Percentiles rank a stretch among this genome's conserved stretches.
phyloP scores from a whole-genome alignment of 192 early-diverging fungal genomes.

The Coemansia sp. region DNA sequence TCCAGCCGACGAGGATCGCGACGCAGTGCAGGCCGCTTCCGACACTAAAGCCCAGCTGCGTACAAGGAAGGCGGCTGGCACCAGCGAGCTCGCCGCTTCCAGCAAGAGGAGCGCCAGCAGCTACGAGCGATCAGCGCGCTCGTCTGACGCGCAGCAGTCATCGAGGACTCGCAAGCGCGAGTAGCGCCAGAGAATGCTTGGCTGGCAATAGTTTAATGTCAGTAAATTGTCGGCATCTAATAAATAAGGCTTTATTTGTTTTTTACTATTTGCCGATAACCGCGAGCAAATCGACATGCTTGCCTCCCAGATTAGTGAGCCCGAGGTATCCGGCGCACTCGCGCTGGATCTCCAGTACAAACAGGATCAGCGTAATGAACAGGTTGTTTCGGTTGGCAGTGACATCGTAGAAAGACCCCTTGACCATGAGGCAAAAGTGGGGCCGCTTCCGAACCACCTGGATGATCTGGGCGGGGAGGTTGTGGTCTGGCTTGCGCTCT shows the following conservation, averaged over 20 bases:
- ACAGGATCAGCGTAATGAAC: constrained; percentile 55
- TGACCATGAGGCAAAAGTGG: constrained; percentile 60
- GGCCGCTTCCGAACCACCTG: constrained; percentile 58
- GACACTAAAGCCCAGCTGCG: not conserved
- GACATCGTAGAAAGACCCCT: constrained; percentile 61
- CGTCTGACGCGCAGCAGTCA: not conserved
- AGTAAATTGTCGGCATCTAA: too few relatives aligned
- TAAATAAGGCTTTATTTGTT: not conserved
- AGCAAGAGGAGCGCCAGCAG: constrained; percentile 25
- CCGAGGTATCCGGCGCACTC: constrained; percentile 63
- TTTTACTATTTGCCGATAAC: constrained; percentile 56
- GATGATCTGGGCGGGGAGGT: constrained; percentile 59
- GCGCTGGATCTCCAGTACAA: constrained; percentile 60
- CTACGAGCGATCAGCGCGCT: constrained; percentile 23
- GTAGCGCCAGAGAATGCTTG: too few relatives aligned
- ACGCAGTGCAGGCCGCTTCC: not conserved
- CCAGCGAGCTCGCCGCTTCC: not conserved
- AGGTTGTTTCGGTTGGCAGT: constrained; percentile 53
- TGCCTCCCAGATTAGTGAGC: constrained; percentile 59
- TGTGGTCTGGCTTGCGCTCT: constrained; percentile 55
- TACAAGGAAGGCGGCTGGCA: not conserved
- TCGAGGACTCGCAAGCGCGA: constrained; percentile 36
- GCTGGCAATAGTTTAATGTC: too few relatives aligned
- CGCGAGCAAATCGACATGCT: constrained; percentile 57
- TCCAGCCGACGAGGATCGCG: not conserved